Evolutionary conservation across 169 alveolate genomes (phyloP), one percentile per base, ranked within the genome.

Genomic region (Plasmodium blacklocki): DNA sequence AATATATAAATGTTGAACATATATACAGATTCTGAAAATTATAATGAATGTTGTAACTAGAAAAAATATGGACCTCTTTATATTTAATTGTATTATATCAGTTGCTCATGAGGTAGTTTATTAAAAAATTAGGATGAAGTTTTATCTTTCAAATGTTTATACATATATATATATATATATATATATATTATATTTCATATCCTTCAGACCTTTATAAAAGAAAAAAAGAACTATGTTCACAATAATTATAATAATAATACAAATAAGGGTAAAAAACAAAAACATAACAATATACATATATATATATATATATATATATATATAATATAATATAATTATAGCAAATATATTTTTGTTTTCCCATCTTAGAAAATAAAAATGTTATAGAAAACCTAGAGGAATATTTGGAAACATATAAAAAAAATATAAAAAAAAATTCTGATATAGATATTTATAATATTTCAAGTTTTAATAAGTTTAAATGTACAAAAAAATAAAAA

Each of bases 381-480:
- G 90, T 80, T 39, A 80, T 80, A 47, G 90, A 68, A 32, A 80
- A 80, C 21, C 59, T 80, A 49, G 90, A 80, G 68, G 83, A 80
- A 62, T 80, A 80, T 52, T 72, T 80, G 26, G 85, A 80, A 43
- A 80, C 90, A 15, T 80, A 80, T 68, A 80, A 80, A 67, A 80
- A 80, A 60, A 80, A 80, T 80, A 52, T 80, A 19, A 76, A 49
- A 68, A 73, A 66, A 39, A 80, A 68, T 63, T 49, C 23, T 58
- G 58, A 59, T 59, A 73, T 39, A 11, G 89, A 78, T 47, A 50
- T 80, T 68, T 63, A 43, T 32, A 32, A 56, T 19, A 68, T 54
- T 29, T 15, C 73, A 3, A 39, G 50, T 68, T 80, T 80, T 32
- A 80, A 73, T 73, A 80, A 80, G 70, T 67, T 80, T 59, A 80